These are phyloP conservation scores for Stellera chamaejasme DNA, from an alignment of 345 rosid genomes.

Conservation along the genomic window DNA sequence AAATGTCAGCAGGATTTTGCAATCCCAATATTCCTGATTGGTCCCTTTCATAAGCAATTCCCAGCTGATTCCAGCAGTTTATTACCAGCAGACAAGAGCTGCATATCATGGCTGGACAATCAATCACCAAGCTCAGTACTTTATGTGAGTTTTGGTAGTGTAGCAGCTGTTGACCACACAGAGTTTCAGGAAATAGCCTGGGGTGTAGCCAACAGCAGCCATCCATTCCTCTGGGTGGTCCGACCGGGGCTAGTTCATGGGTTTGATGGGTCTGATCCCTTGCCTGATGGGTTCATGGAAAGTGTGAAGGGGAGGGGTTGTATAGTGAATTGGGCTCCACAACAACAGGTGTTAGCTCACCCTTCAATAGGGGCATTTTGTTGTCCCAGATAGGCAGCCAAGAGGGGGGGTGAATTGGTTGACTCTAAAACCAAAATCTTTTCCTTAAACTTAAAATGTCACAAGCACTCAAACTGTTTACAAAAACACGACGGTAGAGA, in stretches of 20 bases:
- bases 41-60: constrained; percentile 40
- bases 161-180: constrained; percentile 23
- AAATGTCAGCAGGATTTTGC: constrained; percentile 14
- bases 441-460: too few relatives aligned
- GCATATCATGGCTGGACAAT: constrained; percentile 47
- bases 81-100: constrained; percentile 20
- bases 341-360: constrained; percentile 47
- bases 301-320: constrained; percentile 29
- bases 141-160: constrained; percentile 65
- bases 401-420: too few relatives aligned
- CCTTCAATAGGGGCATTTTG: constrained; percentile 47
- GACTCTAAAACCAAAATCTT: too few relatives aligned
- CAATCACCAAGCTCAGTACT: constrained; percentile 36
- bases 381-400: too few relatives aligned
- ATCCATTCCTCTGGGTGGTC: constrained; percentile 65
- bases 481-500: too few relatives aligned
- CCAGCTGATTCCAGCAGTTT: constrained; percentile 23
- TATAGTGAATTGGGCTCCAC: constrained; percentile 68
- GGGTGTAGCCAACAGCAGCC: constrained; percentile 36
- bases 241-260: constrained; percentile 30
- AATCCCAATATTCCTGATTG: constrained; percentile 33
- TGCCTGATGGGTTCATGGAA: constrained; percentile 38
- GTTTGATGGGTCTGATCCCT: constrained; percentile 24
- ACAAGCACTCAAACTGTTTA: too few relatives aligned
- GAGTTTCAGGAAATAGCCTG: constrained; percentile 46